Evolutionary conservation across 352 stramenopile genomes (phyloP).

Genomic region (Phytophthora pseudosyringae): DNA sequence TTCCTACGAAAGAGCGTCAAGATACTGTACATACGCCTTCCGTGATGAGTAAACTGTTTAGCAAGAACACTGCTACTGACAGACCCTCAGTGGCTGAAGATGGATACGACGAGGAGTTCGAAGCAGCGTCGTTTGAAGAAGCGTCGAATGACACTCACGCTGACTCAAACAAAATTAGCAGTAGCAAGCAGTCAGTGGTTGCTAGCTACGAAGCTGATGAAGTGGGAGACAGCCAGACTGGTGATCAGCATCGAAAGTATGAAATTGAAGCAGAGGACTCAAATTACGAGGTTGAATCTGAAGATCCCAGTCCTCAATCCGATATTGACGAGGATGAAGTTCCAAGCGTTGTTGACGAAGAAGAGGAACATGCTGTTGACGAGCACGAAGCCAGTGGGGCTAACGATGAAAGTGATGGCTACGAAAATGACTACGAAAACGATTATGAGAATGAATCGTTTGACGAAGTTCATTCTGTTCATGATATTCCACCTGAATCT

Average conservation of each 20-base stretch:
- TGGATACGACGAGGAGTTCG: constrained; percentile 35
- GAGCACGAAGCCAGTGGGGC: constrained; percentile 5
- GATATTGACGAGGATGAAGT: constrained; percentile 5
- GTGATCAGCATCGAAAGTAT: neutral
- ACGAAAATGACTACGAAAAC: constrained; percentile 33
- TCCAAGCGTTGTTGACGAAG: constrained; percentile 14
- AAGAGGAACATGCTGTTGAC: constrained; percentile 7
- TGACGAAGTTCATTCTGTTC: constrained; percentile 34
- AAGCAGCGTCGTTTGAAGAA: constrained; percentile 48
- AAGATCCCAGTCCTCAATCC: constrained; percentile 9
- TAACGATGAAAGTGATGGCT: constrained; percentile 6
- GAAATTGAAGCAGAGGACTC: constrained; percentile 6
- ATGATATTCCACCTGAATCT: constrained; percentile 9
- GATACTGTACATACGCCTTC: neutral
- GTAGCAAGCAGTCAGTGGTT: constrained; percentile 8
- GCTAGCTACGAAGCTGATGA: constrained; percentile 21
- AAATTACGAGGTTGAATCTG: constrained; percentile 22
- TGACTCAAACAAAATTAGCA: neutral
- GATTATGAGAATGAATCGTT: constrained; percentile 64
- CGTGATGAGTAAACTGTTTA: constrained; percentile 25
- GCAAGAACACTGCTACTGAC: constrained; percentile 15
- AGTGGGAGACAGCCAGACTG: constrained; percentile 3
- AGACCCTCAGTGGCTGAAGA: constrained; percentile 11
- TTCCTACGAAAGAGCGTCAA: neutral
- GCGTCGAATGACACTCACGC: constrained; percentile 15